Conservation (phyloP, 371 early-diverging fungal genomes). For the Saksenaea oblongispora region DNA sequence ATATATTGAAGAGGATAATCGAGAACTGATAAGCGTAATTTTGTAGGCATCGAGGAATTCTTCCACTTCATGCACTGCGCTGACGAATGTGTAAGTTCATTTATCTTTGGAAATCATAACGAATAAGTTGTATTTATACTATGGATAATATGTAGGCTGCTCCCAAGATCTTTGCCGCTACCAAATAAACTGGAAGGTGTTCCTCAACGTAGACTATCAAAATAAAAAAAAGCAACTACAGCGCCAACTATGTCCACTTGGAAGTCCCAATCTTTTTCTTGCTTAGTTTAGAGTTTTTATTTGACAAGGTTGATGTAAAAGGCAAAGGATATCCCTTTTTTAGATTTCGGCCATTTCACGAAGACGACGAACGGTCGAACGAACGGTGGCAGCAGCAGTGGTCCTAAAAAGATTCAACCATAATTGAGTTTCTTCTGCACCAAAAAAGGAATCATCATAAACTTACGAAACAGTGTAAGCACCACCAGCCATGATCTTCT, state of each 20-base stretch:
- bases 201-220: slow-evolving; percentile 5
- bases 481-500: slow-evolving; percentile 95
- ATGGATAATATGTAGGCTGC: slow-evolving; percentile 34
- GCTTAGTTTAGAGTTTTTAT: not conserved
- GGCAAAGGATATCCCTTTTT: slow-evolving; percentile 25
- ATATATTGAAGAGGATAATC: not conserved
- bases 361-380: slow-evolving; percentile 96
- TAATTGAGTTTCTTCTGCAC: not conserved
- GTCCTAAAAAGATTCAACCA: slow-evolving; percentile 54
- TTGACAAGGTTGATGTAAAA: not conserved
- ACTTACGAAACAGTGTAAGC: slow-evolving; percentile 91
- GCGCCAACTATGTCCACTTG: not conserved
- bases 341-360: slow-evolving; percentile 94
- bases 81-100: slow-evolving; percentile 55
- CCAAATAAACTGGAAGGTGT: slow-evolving; percentile 28
- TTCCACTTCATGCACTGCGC: slow-evolving; percentile 64
- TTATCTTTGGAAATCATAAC: not conserved
- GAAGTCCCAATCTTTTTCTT: not conserved
- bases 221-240: not conserved
- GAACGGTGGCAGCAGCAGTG: slow-evolving; percentile 89
- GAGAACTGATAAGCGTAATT: not conserved
- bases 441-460: not conserved
- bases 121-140: not conserved
- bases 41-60: slow-evolving; percentile 58
- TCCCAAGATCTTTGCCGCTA: slow-evolving; percentile 52